Evolutionary conservation across 805 yeast genomes (phyloP).

Genomic region (Kuraishia borneana): DNA sequence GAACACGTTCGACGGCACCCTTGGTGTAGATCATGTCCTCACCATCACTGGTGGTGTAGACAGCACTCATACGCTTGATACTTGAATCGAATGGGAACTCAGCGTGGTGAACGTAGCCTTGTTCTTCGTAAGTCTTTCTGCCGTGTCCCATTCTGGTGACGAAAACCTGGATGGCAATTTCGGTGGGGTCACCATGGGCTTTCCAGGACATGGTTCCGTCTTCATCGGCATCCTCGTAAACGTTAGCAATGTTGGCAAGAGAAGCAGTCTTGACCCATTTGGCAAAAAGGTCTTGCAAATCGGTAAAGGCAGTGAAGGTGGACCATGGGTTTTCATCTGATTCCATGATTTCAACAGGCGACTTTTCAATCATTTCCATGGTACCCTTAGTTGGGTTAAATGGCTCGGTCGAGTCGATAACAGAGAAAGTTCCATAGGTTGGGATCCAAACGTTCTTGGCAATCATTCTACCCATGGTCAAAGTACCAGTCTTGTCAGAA

Average conservation of each 20-base stretch:
- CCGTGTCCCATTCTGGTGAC: constrained; percentile 44
- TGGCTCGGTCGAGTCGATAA: constrained; percentile 46
- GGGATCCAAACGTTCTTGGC: constrained; percentile 65
- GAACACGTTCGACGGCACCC: constrained; percentile 69
- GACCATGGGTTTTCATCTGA: constrained; percentile 15
- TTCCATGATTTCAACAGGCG: constrained; percentile 25
- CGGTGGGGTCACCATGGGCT: constrained; percentile 86
- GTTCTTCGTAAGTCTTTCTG: constrained; percentile 26
- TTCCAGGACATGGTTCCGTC: constrained; percentile 38
- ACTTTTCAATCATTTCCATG: constrained; percentile 19
- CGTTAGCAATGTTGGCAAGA: constrained; percentile 69
- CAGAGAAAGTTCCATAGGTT: constrained; percentile 41
- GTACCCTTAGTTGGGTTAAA: constrained; percentile 53
- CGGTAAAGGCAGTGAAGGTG: constrained; percentile 17
- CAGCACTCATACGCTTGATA: constrained; percentile 60
- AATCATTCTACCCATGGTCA: constrained; percentile 74
- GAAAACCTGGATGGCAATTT: constrained; percentile 77
- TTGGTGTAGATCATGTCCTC: constrained; percentile 33
- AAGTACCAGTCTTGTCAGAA: constrained; percentile 76
- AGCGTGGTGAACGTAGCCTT: constrained; percentile 30
- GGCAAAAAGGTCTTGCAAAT: too few species aligned
- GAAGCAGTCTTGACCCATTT: constrained; percentile 59
- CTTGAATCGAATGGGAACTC: constrained; percentile 73
- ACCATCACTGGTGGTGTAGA: constrained; percentile 28
- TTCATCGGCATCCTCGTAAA: constrained; percentile 36